Evolutionary conservation across 768 basidiomycete genomes (phyloP).

Genomic region (Dentipellis sp.): DNA sequence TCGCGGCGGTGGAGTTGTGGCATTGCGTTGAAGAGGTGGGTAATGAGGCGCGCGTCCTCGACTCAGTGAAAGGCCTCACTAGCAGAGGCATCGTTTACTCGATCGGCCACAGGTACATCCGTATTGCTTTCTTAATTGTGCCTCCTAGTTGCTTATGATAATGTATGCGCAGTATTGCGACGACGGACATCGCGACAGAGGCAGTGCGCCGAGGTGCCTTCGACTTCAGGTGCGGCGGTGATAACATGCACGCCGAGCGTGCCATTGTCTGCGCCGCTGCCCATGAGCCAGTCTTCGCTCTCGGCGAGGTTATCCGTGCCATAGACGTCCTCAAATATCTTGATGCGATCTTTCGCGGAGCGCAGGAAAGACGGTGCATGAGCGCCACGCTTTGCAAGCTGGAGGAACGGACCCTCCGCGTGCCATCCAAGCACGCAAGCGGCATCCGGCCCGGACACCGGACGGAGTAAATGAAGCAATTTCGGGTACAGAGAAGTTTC

Average conservation of each 20-base stretch:
- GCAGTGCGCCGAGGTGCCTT: conserved; percentile 71
- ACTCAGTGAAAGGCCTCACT: conserved; percentile 63
- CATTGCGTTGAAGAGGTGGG: conserved; percentile 93
- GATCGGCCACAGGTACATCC: conserved; percentile 20
- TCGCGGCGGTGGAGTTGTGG: conserved; percentile 84
- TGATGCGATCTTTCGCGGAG: conserved; percentile 51
- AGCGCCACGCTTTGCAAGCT: conserved; percentile 74
- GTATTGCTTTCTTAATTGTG: not conserved
- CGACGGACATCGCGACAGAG: conserved; percentile 51
- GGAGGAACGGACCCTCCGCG: conserved; percentile 84
- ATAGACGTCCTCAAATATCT: conserved; percentile 68
- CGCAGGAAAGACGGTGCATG: conserved; percentile 64
- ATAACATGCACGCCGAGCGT: conserved; percentile 62
- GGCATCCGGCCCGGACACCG: conserved; percentile 51
- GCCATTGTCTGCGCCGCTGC: too few relatives aligned
- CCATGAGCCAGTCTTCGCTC: conserved; percentile 60
- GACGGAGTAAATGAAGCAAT: conserved; percentile 56
- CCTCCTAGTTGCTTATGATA: conserved; percentile 76
- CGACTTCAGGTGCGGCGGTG: conserved; percentile 81
- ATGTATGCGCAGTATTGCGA: conserved; percentile 69
- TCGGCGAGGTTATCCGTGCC: conserved; percentile 54
- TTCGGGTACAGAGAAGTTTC: conserved; percentile 67
- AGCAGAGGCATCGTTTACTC: conserved; percentile 66
- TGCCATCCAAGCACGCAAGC: conserved; percentile 85
- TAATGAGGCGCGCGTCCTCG: conserved; percentile 78